Evolutionary conservation across 306 rosid species (phyloP).

Genomic region (Cercis canadensis): DNA sequence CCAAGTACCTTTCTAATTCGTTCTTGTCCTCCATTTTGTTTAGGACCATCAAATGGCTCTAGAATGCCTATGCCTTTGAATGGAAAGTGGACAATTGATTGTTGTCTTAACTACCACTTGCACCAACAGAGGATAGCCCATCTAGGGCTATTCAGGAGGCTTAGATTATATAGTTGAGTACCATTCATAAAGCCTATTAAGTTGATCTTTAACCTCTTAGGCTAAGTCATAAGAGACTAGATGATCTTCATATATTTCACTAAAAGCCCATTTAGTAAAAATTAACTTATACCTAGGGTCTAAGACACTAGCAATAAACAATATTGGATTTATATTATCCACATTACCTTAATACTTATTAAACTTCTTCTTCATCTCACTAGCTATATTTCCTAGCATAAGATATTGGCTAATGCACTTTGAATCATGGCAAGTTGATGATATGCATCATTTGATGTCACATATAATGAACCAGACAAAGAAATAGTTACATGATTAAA

Average conservation of each 20-base stretch:
- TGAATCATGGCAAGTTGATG: too few species aligned
- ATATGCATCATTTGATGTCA: neutral
- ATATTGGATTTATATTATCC: neutral
- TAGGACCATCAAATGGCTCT: neutral
- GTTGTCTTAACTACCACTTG: too few species aligned
- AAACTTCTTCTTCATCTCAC: neutral
- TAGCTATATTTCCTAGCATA: neutral
- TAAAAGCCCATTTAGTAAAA: neutral
- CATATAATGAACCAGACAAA: neutral
- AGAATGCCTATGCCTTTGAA: neutral
- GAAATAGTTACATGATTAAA: too few species aligned
- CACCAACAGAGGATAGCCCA: too few species aligned
- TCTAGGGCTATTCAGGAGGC: too few species aligned
- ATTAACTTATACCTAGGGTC: neutral
- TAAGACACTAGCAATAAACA: neutral
- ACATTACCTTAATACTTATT: constrained; percentile 6
- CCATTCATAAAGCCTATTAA: neutral
- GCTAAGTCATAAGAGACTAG: neutral
- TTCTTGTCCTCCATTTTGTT: neutral
- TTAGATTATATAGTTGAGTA: too few species aligned
- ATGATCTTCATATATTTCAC: neutral
- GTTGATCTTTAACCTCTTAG: neutral
- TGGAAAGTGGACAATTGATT: too few species aligned
- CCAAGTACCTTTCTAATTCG: neutral
- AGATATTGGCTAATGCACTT: too few species aligned